Percentiles rank a stretch among this genome's conserved stretches.
Conservation (phyloP, 2,329 filamentous ascomycete species). For the Phialophora macrospora region DNA sequence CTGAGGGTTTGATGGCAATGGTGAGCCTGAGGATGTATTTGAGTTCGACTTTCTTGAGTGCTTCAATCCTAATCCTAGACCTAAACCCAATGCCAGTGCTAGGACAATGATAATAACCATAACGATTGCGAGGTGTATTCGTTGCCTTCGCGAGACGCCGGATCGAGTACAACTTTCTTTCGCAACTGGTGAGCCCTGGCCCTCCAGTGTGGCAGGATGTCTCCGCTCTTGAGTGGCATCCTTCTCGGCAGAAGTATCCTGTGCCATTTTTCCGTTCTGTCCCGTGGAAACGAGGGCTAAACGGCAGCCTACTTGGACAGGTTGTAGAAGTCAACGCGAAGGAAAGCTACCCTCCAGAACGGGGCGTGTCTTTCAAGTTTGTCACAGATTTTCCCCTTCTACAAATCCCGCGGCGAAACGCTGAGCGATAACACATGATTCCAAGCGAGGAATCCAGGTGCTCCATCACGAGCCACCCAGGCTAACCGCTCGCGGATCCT, state of each 20-base stretch:
- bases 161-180: not conserved
- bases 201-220: not conserved
- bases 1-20: slow-evolving; percentile 11
- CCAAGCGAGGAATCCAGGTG: not conserved
- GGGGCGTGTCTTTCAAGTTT: not conserved
- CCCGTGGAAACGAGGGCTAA: not conserved
- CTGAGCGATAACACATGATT: not conserved
- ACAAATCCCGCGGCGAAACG: not conserved
- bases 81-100: slow-evolving; percentile 14
- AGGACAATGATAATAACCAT: slow-evolving; percentile 10
- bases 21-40: not conserved
- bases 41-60: slow-evolving; percentile 8
- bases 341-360: not conserved
- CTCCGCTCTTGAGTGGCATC: not conserved
- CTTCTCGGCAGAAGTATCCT: slow-evolving; percentile 5
- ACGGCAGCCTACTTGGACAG: not conserved
- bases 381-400: not conserved
- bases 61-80: slow-evolving; percentile 15
- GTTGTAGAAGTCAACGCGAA: slow-evolving; percentile 4
- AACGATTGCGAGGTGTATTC: not conserved
- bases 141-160: slow-evolving; percentile 2
- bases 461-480: not conserved
- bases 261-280: slow-evolving; percentile 12
- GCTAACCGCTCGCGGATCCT: not conserved
- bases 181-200: not conserved